These are phyloP conservation scores for Teratosphaeria zuluensis DNA, from an alignment of 2,329 filamentous ascomycete species.

Conservation along the genomic window DNA sequence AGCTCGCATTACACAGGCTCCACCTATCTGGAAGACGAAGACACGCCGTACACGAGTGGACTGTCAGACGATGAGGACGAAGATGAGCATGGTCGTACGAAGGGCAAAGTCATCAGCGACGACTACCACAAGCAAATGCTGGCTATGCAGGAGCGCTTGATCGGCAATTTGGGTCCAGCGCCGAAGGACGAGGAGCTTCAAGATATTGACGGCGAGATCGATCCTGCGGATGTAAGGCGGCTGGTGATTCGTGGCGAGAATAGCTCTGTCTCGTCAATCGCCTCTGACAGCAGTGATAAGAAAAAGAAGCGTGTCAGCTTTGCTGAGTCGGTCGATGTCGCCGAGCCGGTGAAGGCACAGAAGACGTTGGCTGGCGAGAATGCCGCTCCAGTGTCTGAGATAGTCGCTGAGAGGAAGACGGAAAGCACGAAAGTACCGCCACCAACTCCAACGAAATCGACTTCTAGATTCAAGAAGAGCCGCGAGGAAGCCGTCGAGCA, in stretches of 20 bases:
- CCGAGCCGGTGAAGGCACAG: constrained; percentile 31
- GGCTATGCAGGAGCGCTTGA: constrained; percentile 69
- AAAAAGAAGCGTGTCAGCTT: constrained; percentile 70
- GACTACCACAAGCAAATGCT: constrained; percentile 76
- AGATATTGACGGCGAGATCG: constrained; percentile 31
- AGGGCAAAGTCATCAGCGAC: constrained; percentile 55
- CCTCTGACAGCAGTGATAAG: constrained; percentile 17
- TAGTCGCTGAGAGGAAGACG: constrained; percentile 33
- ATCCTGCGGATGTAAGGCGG: constrained; percentile 47
- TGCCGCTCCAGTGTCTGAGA: constrained; percentile 27
- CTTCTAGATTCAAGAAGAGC: constrained; percentile 33
- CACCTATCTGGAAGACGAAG: constrained; percentile 23
- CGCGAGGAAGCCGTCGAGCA: constrained; percentile 4
- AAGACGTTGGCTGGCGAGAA: constrained; percentile 16
- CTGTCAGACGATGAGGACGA: constrained; percentile 56
- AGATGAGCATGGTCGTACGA: constrained; percentile 68
- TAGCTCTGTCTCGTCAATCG: constrained; percentile 9
- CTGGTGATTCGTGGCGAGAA: constrained; percentile 36
- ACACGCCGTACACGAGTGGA: constrained; percentile 35
- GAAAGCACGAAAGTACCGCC: not conserved
- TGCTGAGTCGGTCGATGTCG: constrained; percentile 63
- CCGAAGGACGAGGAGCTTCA: constrained; percentile 24
- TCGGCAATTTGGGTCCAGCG: constrained; percentile 50
- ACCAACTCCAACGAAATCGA: constrained; percentile 21
- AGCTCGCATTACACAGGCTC: constrained; percentile 13